Evolutionary conservation across 345 rosid genomes (phyloP).

Genomic region (Rhizophora apiculata): DNA sequence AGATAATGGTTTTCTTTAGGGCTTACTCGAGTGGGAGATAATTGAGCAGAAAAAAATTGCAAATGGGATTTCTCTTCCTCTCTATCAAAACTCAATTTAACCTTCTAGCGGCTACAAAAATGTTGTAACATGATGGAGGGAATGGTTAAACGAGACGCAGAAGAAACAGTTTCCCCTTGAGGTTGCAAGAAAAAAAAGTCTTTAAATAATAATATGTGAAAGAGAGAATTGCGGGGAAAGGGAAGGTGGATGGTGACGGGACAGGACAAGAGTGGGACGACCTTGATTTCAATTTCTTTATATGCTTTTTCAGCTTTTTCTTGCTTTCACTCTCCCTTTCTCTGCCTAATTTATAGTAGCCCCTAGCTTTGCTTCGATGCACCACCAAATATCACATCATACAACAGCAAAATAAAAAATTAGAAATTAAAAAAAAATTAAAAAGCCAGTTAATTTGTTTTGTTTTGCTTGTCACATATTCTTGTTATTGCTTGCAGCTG

Average conservation of each 20-base stretch:
- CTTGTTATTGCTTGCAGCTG: neutral
- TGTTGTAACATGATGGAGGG: too few species aligned
- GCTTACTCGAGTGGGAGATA: too few species aligned
- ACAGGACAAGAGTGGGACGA: conserved; percentile 32
- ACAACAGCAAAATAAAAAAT: neutral
- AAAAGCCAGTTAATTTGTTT: conserved; percentile 9
- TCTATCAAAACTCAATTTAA: too few species aligned
- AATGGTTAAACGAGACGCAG: too few species aligned
- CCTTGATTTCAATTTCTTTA: conserved; percentile 32
- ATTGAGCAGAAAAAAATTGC: too few species aligned
- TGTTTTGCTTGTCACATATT: conserved; percentile 15
- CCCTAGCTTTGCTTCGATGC: conserved; percentile 20
- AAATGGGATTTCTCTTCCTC: too few species aligned
- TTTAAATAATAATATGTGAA: neutral
- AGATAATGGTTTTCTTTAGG: too few species aligned
- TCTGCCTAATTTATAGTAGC: conserved; percentile 11
- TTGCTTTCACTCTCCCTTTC: neutral
- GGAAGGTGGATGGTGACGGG: conserved; percentile 33
- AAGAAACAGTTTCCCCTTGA: too few species aligned
- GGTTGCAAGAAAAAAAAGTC: neutral
- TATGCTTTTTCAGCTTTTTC: conserved; percentile 40
- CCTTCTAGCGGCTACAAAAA: too few species aligned
- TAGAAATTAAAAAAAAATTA: neutral
- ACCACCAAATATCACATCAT: neutral
- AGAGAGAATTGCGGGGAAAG: conserved; percentile 40